Percentiles rank a stretch among this genome's conserved stretches.
Evolutionary conservation across 441 rosid species (phyloP).

Genomic region (Pelargonium fulgidum): DNA sequence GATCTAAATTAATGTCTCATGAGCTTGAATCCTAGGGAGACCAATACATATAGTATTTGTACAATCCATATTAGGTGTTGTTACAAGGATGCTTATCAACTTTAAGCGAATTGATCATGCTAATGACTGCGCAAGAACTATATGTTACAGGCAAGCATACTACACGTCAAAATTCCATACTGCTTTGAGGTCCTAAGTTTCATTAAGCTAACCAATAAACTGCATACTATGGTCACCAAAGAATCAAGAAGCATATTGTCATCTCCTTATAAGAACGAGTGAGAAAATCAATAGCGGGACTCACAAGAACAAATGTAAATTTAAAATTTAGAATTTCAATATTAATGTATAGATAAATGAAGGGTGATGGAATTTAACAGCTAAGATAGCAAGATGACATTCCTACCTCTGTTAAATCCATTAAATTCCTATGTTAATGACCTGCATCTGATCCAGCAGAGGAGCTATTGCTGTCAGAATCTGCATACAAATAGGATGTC

Average conservation of each 20-base stretch:
- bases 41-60: no score
- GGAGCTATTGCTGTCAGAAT: constrained; percentile 91
- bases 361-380: not conserved
- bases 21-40: no score
- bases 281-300: not conserved
- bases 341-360: no score
- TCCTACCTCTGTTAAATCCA: constrained; percentile 35
- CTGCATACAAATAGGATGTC: constrained; percentile 26
- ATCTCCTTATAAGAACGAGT: not conserved
- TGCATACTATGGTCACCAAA: not conserved
- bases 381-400: not conserved
- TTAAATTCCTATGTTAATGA: constrained; percentile 35
- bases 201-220: not conserved
- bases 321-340: no score
- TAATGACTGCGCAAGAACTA: no score
- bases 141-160: no score
- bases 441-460: constrained; percentile 80
- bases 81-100: no score
- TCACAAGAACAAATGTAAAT: no score
- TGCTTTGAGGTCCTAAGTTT: not conserved
- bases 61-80: no score
- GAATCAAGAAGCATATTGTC: not conserved
- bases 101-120: no score
- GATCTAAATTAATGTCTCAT: no score
- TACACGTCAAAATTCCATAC: not conserved